Conservation (phyloP, 106 monocot species). For the Dioscorea alata region DNA sequence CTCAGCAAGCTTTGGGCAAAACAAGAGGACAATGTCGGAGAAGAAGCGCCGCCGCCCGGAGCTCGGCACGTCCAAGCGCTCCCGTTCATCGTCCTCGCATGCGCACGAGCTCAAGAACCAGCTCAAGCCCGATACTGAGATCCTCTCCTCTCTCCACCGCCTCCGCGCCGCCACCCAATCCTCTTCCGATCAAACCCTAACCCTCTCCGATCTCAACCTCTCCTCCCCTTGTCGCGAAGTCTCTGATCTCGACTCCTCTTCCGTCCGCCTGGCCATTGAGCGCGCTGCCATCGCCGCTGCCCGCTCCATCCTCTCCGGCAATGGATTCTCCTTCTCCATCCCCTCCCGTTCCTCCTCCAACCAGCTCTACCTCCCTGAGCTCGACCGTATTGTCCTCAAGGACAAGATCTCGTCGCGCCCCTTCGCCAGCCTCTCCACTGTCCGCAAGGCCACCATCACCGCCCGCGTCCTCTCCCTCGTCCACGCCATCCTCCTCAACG, state of each 20-base stretch:
- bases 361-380: slow-evolving; percentile 84
- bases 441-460: slow-evolving; percentile 85
- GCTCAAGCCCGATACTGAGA: slow-evolving; percentile 66
- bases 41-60: slow-evolving; percentile 71
- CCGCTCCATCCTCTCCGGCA: slow-evolving; percentile 52
- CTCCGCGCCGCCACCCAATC: slow-evolving; percentile 26
- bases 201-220: slow-evolving; percentile 41
- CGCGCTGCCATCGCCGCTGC: slow-evolving; percentile 37
- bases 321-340: slow-evolving; percentile 81
- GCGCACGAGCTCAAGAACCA: slow-evolving; percentile 44
- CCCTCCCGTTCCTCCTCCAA: slow-evolving; percentile 79
- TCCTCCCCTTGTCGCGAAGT: slow-evolving; percentile 54
- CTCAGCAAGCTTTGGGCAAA: no score
- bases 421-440: slow-evolving; percentile 80
- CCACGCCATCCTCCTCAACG: slow-evolving; percentile 57
- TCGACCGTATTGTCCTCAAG: slow-evolving; percentile 88
- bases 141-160: slow-evolving; percentile 51
- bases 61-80: background rate
- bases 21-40: slow-evolving; percentile 41
- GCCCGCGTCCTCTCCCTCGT: slow-evolving; percentile 72
- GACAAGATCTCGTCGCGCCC: slow-evolving; percentile 61
- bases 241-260: slow-evolving; percentile 43
- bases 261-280: slow-evolving; percentile 50
- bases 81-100: slow-evolving; percentile 16
- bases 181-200: slow-evolving; percentile 15